phyloP scores from a whole-genome alignment of 164 flowering plant genomes.

The Stephania cephalantha region DNA sequence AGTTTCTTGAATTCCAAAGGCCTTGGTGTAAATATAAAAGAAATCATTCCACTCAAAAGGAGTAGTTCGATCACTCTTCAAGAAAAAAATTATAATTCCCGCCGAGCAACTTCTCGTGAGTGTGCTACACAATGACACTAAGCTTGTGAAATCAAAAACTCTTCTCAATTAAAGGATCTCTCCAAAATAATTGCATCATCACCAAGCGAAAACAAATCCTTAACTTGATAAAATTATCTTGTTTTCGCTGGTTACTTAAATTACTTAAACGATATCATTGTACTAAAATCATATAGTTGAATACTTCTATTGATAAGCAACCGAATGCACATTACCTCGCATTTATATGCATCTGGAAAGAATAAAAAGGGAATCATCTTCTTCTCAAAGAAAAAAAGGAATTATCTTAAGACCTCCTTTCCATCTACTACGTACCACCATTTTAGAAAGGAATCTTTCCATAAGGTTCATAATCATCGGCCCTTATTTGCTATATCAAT shows the following conservation, averaged over 20 bases:
- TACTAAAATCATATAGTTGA: background rate
- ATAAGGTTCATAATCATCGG: background rate
- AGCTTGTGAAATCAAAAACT: background rate
- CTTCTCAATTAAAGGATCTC: background rate
- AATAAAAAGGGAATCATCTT: background rate
- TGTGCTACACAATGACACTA: background rate
- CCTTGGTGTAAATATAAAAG: background rate
- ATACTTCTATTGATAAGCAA: background rate
- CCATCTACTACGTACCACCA: background rate
- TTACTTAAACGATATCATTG: background rate
- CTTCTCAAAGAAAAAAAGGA: no score
- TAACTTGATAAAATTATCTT: background rate
- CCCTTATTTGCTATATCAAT: background rate
- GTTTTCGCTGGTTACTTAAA: background rate
- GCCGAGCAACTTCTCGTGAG: background rate
- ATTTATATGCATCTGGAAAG: background rate
- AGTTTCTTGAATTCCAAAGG: background rate
- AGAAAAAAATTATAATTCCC: background rate
- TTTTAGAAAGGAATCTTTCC: background rate
- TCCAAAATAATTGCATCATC: background rate
- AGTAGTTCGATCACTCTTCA: background rate
- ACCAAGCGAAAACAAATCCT: background rate
- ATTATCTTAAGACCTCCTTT: background rate
- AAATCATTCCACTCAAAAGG: background rate
- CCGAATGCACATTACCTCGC: background rate